Base-by-base conservation (phyloP, 2,329 filamentous ascomycete species). In the Pseudopithomyces maydicus region DNA sequence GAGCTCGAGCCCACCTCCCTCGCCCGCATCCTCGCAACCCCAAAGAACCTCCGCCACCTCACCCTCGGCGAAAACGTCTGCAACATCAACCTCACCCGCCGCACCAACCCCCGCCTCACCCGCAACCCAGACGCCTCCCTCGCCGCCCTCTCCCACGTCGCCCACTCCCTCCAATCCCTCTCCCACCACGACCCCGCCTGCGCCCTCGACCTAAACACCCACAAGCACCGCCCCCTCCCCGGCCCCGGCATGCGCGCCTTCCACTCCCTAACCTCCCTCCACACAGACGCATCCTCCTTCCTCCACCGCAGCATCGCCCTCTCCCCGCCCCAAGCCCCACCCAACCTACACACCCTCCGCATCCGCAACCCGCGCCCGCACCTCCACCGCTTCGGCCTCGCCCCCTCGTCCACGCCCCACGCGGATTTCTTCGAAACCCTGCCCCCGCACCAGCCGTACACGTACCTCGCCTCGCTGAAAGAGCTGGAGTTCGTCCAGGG, bases 51-150 rank as follows among this genome's bases (percentile, higher is more conserved):
- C 14, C 72, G 68, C 55, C 58, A 65, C 14, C 64, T 76, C 17
- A 72, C 69, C 0, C 61, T 76, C 6, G 73, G 73, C 19, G 74
- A 76, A 52, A 74, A 74, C 22, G 63, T 71, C 1, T 68, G 63
- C 58, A 72, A 74, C 26, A 57, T 64, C 19, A 63, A 61, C 23
- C 20, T 12, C 26, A 17, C 22, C 1, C 49, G 57, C 10, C 33
- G 52, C n/a, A 12, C 58, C 3, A 48, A 58, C 6, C 66, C 70
- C 0, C 49, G 55, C 8, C 52, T 74, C 1, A 62, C 67, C 2
- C 61, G 52, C 12, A 36, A 60, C 3, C 58, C 67, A 1, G 17
- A 39, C 8, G 65, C 51, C 1, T 55, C 72, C 5, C 32, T 74
- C 12, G 57, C 64, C 12, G 72, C 73, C 33, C 54, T 76, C 3